Conservation (phyloP, 2,329 filamentous ascomycete species). For the Fusarium euwallaceae region DNA sequence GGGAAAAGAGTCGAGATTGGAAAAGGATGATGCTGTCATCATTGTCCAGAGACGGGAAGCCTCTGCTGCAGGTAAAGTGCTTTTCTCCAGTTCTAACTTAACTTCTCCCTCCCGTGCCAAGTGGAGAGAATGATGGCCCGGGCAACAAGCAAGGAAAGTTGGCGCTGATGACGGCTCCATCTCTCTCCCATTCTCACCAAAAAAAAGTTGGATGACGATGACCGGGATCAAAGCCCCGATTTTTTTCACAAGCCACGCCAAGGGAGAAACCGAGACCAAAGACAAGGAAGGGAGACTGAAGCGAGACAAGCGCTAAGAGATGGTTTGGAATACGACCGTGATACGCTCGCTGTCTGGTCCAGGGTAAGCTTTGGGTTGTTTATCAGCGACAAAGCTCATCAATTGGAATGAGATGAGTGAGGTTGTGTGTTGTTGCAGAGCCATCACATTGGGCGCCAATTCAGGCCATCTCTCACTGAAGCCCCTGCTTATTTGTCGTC, state of each 20-base stretch:
- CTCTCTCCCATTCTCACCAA: not conserved
- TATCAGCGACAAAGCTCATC: not conserved
- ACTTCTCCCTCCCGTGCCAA: constrained; percentile 1
- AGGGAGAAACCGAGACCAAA: constrained; percentile 23
- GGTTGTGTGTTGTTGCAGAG: not conserved
- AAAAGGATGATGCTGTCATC: constrained; percentile 14
- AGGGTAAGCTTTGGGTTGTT: constrained; percentile 18
- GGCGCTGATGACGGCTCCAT: constrained; percentile 29
- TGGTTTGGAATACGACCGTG: constrained; percentile 8
- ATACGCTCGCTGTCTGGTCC: constrained; percentile 1
- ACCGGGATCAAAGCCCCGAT: not conserved
- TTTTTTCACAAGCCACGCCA: constrained; percentile 23
- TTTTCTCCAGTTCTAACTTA: constrained; percentile 22
- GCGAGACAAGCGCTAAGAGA: constrained; percentile 27
- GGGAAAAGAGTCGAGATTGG: constrained; percentile 13
- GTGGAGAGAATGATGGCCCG: constrained; percentile 17
- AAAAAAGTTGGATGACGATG: constrained; percentile 2
- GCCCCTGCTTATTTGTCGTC: not conserved
- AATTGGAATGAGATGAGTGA: not conserved
- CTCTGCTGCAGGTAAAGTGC: constrained; percentile 38
- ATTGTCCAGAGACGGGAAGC: not conserved
- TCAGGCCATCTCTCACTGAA: not conserved
- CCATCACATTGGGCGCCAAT: not conserved
- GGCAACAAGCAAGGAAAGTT: constrained; percentile 23
- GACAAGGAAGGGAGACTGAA: constrained; percentile 32